These are phyloP conservation scores for Nicotiana attenuata DNA, from an alignment of 257 asterid genomes.

Conservation along the genomic window DNA sequence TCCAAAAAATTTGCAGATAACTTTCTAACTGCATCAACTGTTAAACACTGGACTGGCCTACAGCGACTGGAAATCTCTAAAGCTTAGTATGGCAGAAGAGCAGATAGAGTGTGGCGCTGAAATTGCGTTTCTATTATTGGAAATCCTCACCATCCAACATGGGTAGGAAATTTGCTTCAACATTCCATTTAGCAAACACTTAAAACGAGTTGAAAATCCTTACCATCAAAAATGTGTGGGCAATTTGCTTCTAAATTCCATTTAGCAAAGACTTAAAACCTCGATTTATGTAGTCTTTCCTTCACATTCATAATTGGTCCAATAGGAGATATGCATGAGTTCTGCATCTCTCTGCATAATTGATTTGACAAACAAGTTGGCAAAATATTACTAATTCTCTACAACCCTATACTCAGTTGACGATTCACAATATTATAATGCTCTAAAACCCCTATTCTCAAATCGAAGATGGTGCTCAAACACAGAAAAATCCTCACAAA, in stretches of 20 bases:
- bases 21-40: background rate
- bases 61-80: background rate
- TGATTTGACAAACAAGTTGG: background rate
- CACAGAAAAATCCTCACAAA: background rate
- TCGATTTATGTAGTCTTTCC: background rate
- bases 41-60: background rate
- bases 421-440: constrained; percentile 4
- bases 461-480: background rate
- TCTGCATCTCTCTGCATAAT: constrained; percentile 2
- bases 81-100: background rate
- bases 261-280: constrained; percentile 4
- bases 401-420: background rate
- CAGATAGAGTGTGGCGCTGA: background rate
- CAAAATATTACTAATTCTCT: background rate
- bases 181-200: background rate
- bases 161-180: background rate
- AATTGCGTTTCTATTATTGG: background rate
- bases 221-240: background rate
- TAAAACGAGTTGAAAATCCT: background rate
- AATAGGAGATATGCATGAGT: background rate
- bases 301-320: background rate
- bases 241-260: background rate
- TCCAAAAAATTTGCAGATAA: background rate
- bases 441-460: background rate
- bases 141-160: background rate